Percentiles rank a stretch among this genome's conserved stretches.
These are phyloP conservation scores for Teratosphaeriaceae sp. DNA, from an alignment of 2,329 filamentous ascomycete genomes.

Conservation along the genomic window DNA sequence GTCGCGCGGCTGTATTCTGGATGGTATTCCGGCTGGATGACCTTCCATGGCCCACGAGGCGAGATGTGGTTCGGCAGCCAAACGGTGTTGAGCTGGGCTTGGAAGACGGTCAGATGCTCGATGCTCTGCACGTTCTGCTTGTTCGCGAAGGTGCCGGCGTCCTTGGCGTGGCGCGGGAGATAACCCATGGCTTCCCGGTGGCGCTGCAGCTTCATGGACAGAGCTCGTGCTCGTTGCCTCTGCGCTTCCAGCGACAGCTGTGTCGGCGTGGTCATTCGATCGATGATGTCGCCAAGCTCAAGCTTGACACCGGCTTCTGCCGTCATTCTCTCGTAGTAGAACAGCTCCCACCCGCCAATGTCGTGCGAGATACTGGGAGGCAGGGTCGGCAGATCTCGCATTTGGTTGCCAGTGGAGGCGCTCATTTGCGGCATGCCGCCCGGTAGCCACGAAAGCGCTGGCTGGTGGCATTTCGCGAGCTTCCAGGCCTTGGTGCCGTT, in stretches of 20 bases:
- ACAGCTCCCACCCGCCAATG: neutral
- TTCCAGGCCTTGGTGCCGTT: neutral
- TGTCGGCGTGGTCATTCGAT: neutral
- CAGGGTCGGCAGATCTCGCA: constrained; percentile 1
- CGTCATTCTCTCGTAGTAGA: neutral
- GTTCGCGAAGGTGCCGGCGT: neutral
- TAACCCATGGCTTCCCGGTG: neutral
- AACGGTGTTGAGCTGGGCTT: constrained; percentile 2
- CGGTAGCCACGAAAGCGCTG: neutral
- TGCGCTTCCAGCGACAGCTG: too few relatives aligned
- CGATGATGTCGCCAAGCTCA: neutral
- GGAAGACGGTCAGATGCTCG: neutral
- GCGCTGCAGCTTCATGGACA: constrained; percentile 4
- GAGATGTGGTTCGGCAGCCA: constrained; percentile 2
- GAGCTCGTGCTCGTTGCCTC: neutral
- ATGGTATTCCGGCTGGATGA: constrained; percentile 3
- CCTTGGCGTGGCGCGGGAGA: neutral
- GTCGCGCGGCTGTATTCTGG: neutral
- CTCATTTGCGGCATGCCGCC: neutral
- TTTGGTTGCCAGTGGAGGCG: neutral
- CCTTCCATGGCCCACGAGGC: constrained; percentile 2
- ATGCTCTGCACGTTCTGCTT: neutral
- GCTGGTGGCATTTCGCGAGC: neutral
- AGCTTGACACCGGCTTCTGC: constrained; percentile 3
- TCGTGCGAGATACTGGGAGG: neutral